Conservation (phyloP, 2,329 filamentous ascomycete genomes). For the Daldinia sp. region DNA sequence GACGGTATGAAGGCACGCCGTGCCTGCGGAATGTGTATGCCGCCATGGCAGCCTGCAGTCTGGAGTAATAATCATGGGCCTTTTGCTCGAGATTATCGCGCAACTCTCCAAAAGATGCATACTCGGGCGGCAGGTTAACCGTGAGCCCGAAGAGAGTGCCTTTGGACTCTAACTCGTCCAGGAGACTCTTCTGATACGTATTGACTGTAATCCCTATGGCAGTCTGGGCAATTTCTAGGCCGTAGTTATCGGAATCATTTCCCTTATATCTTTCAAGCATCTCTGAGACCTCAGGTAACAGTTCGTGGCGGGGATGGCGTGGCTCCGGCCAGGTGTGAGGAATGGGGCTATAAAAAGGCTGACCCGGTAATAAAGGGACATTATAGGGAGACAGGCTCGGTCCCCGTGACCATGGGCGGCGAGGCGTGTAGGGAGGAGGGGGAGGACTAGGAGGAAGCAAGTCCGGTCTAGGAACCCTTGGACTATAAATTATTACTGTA, state of each 20-base stretch:
- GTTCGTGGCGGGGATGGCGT: not conserved
- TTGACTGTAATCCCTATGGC: not conserved
- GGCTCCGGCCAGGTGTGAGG: not conserved
- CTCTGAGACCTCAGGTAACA: not conserved
- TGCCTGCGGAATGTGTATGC: not conserved
- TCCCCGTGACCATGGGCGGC: too few relatives aligned
- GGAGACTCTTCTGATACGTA: not conserved
- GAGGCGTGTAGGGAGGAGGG: too few relatives aligned
- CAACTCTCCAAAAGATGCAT: not conserved
- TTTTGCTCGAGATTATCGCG: not conserved
- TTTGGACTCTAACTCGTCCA: not conserved
- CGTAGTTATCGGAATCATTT: not conserved
- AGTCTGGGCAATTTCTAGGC: not conserved
- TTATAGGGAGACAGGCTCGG: not conserved
- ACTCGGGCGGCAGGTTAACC: not conserved
- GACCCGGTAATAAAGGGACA: too few relatives aligned
- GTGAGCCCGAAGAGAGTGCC: not conserved
- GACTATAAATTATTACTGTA: too few relatives aligned
- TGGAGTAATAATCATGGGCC: not conserved
- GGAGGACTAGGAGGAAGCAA: too few relatives aligned
- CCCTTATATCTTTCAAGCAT: not conserved
- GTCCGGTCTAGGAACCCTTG: too few relatives aligned
- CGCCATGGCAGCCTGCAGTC: not conserved
- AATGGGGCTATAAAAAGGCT: not conserved
- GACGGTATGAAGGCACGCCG: not conserved